Conservation (phyloP, 202 grass and related monocot genomes). For the Carex sylvatica region DNA sequence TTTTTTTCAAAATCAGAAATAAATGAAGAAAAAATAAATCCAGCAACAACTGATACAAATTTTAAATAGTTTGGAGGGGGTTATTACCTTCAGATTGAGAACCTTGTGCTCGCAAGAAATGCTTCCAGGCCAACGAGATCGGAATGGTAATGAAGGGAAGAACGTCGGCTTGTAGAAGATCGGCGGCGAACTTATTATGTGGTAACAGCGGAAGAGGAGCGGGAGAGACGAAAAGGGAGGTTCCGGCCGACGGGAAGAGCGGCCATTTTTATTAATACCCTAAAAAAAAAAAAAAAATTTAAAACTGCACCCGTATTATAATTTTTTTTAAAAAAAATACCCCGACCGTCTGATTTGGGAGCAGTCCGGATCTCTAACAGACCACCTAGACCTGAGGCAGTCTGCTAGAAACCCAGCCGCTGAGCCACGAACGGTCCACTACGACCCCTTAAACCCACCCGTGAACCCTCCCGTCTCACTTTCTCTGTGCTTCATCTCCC, state of each 20-base stretch:
- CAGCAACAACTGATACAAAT: not conserved
- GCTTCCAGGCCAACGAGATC: not conserved
- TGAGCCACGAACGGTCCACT: no score
- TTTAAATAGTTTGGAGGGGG: not conserved
- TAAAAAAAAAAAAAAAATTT: no score
- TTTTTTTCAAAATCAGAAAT: not conserved
- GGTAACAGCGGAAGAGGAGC: not conserved
- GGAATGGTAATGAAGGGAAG: not conserved
- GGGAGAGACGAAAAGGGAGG: not conserved
- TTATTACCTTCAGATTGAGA: not conserved
- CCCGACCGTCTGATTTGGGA: no score
- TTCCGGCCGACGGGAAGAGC: not conserved
- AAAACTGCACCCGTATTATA: no score
- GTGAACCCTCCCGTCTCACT: no score
- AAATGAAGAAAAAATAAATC: not conserved
- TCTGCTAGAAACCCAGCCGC: no score
- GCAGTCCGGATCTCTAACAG: no score
- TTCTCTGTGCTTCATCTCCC: no score
- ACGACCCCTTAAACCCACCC: no score
- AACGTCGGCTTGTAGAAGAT: not conserved
- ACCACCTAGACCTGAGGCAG: no score
- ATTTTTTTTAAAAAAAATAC: no score
- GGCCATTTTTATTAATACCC: no score
- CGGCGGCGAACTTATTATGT: not conserved
- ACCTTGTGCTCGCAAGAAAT: not conserved